phyloP scores from a whole-genome alignment of 768 basidiomycete species.

The Ramaria rubella region DNA sequence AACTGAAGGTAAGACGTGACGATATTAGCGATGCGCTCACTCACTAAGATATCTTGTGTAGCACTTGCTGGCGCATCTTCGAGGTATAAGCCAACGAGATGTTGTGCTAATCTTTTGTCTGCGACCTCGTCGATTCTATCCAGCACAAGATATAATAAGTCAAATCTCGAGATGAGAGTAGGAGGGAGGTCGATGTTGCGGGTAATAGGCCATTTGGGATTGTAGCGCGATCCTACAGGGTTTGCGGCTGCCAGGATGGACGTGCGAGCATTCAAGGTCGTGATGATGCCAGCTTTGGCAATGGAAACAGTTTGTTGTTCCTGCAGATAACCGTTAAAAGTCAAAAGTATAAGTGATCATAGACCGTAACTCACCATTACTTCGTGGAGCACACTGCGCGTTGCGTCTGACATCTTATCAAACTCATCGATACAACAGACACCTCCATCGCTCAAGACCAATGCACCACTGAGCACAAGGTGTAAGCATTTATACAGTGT shows the following conservation, averaged over 20 bases:
- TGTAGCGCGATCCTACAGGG: conserved; percentile 93
- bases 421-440: conserved; percentile 99
- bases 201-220: conserved; percentile 85
- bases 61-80: conserved; percentile 75
- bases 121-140: conserved; percentile 88
- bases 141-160: conserved; percentile 90
- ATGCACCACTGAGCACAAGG: conserved; percentile 60
- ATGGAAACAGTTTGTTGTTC: conserved; percentile 99
- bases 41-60: conserved; percentile 69
- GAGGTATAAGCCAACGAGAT: conserved; percentile 88
- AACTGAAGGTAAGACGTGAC: background rate
- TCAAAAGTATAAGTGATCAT: background rate
- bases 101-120: conserved; percentile 84
- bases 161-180: conserved; percentile 96
- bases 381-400: conserved; percentile 96
- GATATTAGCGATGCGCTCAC: conserved; percentile 20
- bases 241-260: conserved; percentile 97
- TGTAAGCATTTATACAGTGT: background rate
- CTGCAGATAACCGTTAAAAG: conserved; percentile 33
- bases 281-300: conserved; percentile 98
- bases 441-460: conserved; percentile 92
- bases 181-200: conserved; percentile 97
- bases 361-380: conserved; percentile 66
- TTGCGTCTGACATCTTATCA: conserved; percentile 98
- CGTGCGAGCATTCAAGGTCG: conserved; percentile 96